These are phyloP conservation scores for Gossypium turneri DNA, from an alignment of 345 rosid species.

Conservation along the genomic window DNA sequence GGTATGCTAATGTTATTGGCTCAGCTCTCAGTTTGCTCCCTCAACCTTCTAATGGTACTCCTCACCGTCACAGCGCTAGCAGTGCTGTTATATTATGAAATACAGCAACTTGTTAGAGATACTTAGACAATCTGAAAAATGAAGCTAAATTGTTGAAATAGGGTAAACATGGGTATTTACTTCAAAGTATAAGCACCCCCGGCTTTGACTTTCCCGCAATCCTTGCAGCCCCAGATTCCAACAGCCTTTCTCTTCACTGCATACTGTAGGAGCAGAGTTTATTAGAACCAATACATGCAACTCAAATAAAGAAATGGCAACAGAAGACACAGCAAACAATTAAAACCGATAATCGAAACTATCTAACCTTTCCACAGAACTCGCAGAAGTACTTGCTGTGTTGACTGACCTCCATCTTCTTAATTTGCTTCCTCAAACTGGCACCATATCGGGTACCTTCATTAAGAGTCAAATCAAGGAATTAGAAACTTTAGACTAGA, in stretches of 20 bases:
- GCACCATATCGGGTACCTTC: constrained; percentile 85
- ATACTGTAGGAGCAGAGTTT: constrained; percentile 34
- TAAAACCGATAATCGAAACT: no score
- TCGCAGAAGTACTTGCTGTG: constrained; percentile 85
- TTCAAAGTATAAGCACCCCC: constrained; percentile 97
- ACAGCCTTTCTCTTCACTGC: constrained; percentile 95
- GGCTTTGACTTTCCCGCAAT: constrained; percentile 88
- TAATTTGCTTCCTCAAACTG: constrained; percentile 82
- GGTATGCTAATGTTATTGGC: background rate
- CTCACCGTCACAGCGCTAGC: constrained; percentile 87
- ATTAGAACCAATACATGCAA: background rate
- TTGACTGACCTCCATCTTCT: constrained; percentile 86
- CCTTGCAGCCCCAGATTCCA: constrained; percentile 97
- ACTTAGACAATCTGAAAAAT: background rate
- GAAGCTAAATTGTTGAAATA: background rate
- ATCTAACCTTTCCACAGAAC: constrained; percentile 75
- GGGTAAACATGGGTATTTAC: constrained; percentile 26
- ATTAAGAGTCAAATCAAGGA: background rate
- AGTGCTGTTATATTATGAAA: constrained; percentile 42
- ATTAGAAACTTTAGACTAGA: background rate
- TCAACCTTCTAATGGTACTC: constrained; percentile 87
- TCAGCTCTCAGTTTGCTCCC: constrained; percentile 89
- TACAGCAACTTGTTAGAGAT: background rate
- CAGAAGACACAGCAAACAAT: background rate
- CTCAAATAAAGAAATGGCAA: no score